Base-by-base conservation (phyloP, 345 rosid genomes). In the Mangifera indica region DNA sequence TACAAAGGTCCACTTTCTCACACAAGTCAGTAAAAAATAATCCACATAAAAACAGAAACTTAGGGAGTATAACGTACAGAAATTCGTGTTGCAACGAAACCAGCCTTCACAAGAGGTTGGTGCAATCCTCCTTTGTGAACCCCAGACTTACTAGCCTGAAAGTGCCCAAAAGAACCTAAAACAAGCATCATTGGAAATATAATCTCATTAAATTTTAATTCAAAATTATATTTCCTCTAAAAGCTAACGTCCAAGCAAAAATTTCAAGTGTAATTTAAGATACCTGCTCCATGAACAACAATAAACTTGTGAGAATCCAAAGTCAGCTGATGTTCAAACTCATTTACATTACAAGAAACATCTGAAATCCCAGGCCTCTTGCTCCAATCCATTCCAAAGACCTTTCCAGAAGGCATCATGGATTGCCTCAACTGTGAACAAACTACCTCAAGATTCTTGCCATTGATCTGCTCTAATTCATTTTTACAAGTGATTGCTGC, bases 201-300 rank as follows among this genome's bases (percentile, higher is more conserved):
- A 45, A 71, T 21, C 25, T 8, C 59, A 40, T 70, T 60, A 54
- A 46, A 24, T 15, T 24, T 59, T 55, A 17, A 45, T 8, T 34
- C 40, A 18, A 11, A 60, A 60, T 6, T 58, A 25, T 5, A 58
- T 12, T 58, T n/a, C 61, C 61, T 58, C 12, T 17, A 25, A 25
- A 60, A 32, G 20, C 51, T 44, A 20, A 32, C 6, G 40, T 51
- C 71, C 71, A 11, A 49, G 3, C 12, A 48, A 45, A 26, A 34
- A 45, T 18, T 14, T 24, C 21, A 34, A 34, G 34, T 45, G 54
- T 42, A 13, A 42, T 22, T 17, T 58, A 66, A 63, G 79, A 74
- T 71, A 94, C 98, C 98, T 84, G 97, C 98, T 74, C 98, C 98
- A 37, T 94, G 98, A 66, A 92, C 98, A 52, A 94, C 87, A 77